A percentile compares a stretch with the other conserved stretches of the same genome.
phyloP scores from a whole-genome alignment of 75 land plant genomes.

The Cupressus sempervirens region DNA sequence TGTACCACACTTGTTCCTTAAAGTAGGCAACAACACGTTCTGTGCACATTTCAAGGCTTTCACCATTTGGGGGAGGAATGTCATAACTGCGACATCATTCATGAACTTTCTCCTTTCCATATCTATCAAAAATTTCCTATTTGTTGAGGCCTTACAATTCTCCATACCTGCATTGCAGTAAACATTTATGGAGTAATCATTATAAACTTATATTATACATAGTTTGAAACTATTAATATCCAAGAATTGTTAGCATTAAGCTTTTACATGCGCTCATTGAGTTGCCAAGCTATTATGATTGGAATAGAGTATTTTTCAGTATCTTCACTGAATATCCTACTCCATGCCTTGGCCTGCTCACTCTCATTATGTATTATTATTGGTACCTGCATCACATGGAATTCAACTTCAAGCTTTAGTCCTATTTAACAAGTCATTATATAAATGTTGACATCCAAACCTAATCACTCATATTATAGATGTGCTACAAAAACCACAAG shows the following conservation, averaged over 20 bases:
- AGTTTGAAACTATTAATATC: neutral
- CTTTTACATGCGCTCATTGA: constrained; percentile 90
- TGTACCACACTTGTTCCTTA: constrained; percentile 47
- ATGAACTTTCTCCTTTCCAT: constrained; percentile 77
- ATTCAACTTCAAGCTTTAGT: constrained; percentile 6
- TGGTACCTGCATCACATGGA: constrained; percentile 56
- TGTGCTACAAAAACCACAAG: neutral
- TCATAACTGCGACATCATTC: constrained; percentile 96
- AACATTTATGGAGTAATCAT: neutral
- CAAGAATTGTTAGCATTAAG: neutral
- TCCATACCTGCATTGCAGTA: constrained; percentile 68
- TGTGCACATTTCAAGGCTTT: constrained; percentile 92
- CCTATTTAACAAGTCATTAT: neutral
- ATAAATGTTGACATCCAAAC: neutral
- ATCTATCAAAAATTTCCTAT: constrained; percentile 90
- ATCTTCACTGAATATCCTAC: constrained; percentile 71
- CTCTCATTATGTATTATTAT: constrained; percentile 81
- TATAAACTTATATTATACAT: neutral
- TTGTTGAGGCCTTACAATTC: constrained; percentile 95
- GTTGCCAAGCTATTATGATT: constrained; percentile 85
- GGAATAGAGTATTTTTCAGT: constrained; percentile 78
- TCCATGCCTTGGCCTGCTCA: constrained; percentile 73
- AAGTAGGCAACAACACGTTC: constrained; percentile 90
- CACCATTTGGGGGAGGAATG: constrained; percentile 91
- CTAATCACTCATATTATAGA: neutral